Conservation (phyloP, 192 early-diverging fungal genomes). For the Entomortierella lignicola region DNA sequence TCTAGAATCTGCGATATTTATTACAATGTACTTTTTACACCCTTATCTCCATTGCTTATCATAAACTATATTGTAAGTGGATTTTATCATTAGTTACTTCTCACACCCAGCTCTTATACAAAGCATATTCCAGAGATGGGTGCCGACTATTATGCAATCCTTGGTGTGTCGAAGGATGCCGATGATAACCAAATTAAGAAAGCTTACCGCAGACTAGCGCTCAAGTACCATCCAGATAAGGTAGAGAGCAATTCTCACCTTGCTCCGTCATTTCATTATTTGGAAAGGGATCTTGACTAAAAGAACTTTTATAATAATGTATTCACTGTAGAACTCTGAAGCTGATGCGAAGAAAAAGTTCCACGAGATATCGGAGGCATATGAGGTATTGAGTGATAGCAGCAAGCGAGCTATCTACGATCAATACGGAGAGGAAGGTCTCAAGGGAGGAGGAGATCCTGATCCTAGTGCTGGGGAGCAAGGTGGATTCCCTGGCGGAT, state of each 20-base stretch:
- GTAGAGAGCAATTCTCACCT: slow-evolving; percentile 7
- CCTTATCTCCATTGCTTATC: too few species aligned
- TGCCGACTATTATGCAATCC: slow-evolving; percentile 96
- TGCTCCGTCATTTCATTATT: neutral
- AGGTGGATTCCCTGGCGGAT: slow-evolving; percentile 62
- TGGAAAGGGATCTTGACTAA: neutral
- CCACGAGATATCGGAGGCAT: slow-evolving; percentile 98
- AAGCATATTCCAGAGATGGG: too few species aligned
- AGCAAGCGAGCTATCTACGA: slow-evolving; percentile 95
- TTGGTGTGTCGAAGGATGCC: slow-evolving; percentile 82
- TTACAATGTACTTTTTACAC: too few species aligned
- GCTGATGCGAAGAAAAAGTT: slow-evolving; percentile 82
- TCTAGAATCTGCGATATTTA: too few species aligned
- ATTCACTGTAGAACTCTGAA: slow-evolving; percentile 33
- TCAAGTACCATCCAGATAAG: slow-evolving; percentile 59
- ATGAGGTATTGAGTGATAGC: slow-evolving; percentile 93
- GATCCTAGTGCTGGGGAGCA: slow-evolving; percentile 51
- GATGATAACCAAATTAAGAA: slow-evolving; percentile 84
- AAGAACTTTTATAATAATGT: too few species aligned
- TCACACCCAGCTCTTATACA: too few species aligned
- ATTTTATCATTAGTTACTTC: too few species aligned
- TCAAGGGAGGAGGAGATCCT: slow-evolving; percentile 85
- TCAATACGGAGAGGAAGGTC: slow-evolving; percentile 94
- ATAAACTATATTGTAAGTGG: too few species aligned
- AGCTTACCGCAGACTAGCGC: slow-evolving; percentile 75